Conservation (phyloP, 2,329 filamentous ascomycete genomes). For the Botryosphaeria dothidea region DNA sequence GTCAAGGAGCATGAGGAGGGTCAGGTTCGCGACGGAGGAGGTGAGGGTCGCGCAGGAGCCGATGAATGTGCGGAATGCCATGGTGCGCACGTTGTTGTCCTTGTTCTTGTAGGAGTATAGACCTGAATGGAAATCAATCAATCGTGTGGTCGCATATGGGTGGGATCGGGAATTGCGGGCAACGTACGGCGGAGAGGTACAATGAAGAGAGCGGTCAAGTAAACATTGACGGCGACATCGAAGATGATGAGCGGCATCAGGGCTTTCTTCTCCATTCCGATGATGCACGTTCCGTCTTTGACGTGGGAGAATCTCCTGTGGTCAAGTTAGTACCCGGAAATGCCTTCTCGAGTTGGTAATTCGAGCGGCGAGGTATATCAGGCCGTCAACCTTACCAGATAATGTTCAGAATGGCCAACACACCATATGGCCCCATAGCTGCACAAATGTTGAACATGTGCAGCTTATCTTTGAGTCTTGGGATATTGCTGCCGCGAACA, state of each 20-base stretch:
- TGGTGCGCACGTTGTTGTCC: background rate
- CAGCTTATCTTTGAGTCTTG: background rate
- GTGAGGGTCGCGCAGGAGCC: background rate
- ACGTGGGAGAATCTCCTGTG: background rate
- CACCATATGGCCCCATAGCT: background rate
- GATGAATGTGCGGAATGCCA: constrained; percentile 11
- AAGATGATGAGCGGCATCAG: constrained; percentile 64
- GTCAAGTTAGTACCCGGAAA: background rate
- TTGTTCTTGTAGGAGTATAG: background rate
- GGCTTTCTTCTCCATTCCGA: constrained; percentile 60
- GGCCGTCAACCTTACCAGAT: background rate
- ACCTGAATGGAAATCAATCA: background rate
- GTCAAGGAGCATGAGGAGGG: background rate
- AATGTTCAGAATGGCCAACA: constrained; percentile 1
- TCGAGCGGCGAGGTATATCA: no score
- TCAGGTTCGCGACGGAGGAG: background rate
- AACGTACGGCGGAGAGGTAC: constrained; percentile 52
- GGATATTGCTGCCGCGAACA: background rate
- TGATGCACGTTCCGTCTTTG: constrained; percentile 48
- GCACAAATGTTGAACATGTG: background rate
- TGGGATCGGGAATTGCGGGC: background rate
- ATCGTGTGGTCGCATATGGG: no score
- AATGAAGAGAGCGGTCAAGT: constrained; percentile 64
- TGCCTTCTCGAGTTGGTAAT: background rate
- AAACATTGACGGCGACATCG: constrained; percentile 63